A percentile compares a stretch with the other conserved stretches of the same genome.
Evolutionary conservation across 164 flowering plant species (phyloP).

Genomic region (Magnolia sinica): DNA sequence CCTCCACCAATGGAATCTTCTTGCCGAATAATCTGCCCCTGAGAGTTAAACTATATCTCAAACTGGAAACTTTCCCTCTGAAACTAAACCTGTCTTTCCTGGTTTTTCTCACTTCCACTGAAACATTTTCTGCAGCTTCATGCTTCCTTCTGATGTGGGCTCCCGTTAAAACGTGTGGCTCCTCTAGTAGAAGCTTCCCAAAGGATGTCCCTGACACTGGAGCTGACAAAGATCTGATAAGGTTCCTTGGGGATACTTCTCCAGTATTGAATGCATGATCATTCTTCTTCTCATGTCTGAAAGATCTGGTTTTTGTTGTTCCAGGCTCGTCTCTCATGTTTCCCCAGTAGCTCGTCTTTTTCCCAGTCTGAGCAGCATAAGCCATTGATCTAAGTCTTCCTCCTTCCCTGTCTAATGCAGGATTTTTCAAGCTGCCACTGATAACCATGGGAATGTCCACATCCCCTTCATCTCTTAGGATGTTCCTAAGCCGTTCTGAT

Average conservation of each 20-base stretch:
- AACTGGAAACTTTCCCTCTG: conserved; percentile 67
- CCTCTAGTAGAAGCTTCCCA: conserved; percentile 88
- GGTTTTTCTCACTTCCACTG: conserved; percentile 38
- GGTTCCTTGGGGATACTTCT: conserved; percentile 70
- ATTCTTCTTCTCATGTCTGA: conserved; percentile 50
- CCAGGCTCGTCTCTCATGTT: conserved; percentile 36
- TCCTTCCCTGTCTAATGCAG: conserved; percentile 28
- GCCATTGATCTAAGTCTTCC: conserved; percentile 23
- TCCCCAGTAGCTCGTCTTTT: conserved; percentile 27
- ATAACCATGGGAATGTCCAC: conserved; percentile 14
- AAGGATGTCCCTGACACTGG: conserved; percentile 90
- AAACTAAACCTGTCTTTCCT: conserved; percentile 67
- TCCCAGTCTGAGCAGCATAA: conserved; percentile 21
- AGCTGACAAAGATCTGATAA: conserved; percentile 82
- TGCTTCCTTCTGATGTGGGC: conserved; percentile 85
- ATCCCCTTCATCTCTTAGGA: conserved; percentile 40
- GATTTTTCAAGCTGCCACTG: conserved; percentile 32
- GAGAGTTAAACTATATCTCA: conserved; percentile 59
- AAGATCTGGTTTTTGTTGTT: conserved; percentile 51
- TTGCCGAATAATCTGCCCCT: conserved; percentile 68
- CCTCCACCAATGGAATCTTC: conserved; percentile 53
- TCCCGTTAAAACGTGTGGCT: conserved; percentile 71
- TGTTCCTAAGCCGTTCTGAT: conserved; percentile 71
- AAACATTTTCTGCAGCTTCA: conserved; percentile 48
- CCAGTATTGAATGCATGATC: conserved; percentile 25